Conservation (phyloP, 2,329 filamentous ascomycete genomes). For the Drechslerella dactyloides region DNA sequence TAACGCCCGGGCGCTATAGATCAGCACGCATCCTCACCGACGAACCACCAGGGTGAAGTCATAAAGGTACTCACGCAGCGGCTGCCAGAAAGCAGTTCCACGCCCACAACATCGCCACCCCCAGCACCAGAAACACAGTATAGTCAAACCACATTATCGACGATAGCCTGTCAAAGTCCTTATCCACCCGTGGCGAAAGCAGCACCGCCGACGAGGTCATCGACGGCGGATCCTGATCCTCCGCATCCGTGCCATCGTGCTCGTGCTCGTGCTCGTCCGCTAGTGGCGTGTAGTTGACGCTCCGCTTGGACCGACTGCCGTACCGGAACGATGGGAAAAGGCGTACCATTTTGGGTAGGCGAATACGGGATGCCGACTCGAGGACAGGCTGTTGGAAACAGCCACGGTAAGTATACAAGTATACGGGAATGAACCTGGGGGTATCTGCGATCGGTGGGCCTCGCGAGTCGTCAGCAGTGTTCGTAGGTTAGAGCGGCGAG, state of each 20-base stretch:
- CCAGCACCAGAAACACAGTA: slow-evolving; percentile 79
- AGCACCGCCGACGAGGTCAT: slow-evolving; percentile 54
- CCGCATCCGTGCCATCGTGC: slow-evolving; percentile 22
- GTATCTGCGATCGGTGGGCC: not conserved
- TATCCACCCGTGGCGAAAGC: slow-evolving; percentile 55
- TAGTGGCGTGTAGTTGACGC: slow-evolving; percentile 34
- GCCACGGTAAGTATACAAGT: not conserved
- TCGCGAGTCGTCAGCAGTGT: not conserved
- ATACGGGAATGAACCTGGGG: not conserved
- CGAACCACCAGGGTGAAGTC: not conserved
- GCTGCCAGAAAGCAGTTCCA: slow-evolving; percentile 66
- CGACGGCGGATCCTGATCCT: slow-evolving; percentile 50
- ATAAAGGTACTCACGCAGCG: slow-evolving; percentile 15
- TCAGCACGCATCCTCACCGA: slow-evolving; percentile 14
- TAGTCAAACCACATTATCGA: slow-evolving; percentile 88
- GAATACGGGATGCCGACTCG: not conserved
- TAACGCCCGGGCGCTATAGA: not conserved
- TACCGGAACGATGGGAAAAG: slow-evolving; percentile 30
- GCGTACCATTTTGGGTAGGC: slow-evolving; percentile 27
- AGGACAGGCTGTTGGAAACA: not conserved
- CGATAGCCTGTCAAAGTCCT: slow-evolving; percentile 57
- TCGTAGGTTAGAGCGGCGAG: too few species aligned
- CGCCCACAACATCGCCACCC: slow-evolving; percentile 94
- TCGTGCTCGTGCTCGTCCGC: slow-evolving; percentile 22
- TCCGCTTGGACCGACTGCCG: slow-evolving; percentile 16